These are phyloP conservation scores for Cylindrotheca closterium DNA, from an alignment of 108 stramenopile genomes.

Conservation along the genomic window DNA sequence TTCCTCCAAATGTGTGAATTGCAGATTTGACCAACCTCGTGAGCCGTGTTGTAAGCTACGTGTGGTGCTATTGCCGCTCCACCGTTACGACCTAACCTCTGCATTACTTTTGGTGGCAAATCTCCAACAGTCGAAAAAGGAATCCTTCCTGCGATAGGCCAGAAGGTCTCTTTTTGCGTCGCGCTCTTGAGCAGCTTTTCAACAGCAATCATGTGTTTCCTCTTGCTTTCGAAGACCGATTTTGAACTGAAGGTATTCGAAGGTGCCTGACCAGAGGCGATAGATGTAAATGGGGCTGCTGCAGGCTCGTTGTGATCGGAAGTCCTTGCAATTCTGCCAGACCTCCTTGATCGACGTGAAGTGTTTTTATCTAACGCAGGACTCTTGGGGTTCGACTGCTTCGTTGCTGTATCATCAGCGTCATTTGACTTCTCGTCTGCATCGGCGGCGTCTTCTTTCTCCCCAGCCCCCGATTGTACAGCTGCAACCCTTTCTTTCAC, in stretches of 20 bases:
- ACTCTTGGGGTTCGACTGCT: background rate
- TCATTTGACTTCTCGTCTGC: constrained; percentile 1
- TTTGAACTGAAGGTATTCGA: constrained; percentile 7
- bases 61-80: constrained; percentile 57
- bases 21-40: constrained; percentile 78
- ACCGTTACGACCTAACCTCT: constrained; percentile 58
- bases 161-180: constrained; percentile 28
- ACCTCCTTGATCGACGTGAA: constrained; percentile 21
- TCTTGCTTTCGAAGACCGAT: constrained; percentile 12
- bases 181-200: constrained; percentile 45
- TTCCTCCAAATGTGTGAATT: constrained; percentile 79
- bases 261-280: background rate
- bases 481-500: background rate
- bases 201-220: constrained; percentile 25
- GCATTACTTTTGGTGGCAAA: constrained; percentile 34
- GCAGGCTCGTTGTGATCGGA: background rate
- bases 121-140: constrained; percentile 64
- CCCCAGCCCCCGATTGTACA: too few relatives aligned
- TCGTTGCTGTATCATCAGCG: background rate
- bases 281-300: background rate
- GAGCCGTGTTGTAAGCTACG: constrained; percentile 57
- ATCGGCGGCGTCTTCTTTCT: background rate
- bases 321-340: constrained; percentile 17
- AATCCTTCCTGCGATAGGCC: constrained; percentile 64
- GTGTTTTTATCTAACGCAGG: background rate